phyloP scores from a whole-genome alignment of 768 basidiomycete genomes.

The Phaeotremella skinneri region DNA sequence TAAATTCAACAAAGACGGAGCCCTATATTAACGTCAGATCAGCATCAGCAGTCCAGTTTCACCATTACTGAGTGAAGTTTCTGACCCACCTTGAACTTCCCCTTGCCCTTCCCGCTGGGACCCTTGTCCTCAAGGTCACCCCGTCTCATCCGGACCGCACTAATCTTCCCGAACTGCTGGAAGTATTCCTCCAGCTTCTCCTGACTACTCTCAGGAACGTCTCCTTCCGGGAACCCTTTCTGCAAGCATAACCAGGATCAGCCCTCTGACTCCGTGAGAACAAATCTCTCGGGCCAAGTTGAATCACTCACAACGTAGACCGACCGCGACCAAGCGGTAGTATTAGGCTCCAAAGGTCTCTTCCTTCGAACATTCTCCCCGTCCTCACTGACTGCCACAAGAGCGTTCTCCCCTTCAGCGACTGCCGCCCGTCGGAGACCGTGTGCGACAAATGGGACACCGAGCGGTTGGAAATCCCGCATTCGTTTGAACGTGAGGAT shows the following conservation, averaged over 20 bases:
- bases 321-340: conserved; percentile 75
- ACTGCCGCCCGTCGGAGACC: conserved; percentile 58
- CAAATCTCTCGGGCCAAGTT: conserved; percentile 2
- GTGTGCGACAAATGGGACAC: conserved; percentile 66
- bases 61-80: background rate
- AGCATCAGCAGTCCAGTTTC: conserved; percentile 1
- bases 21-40: conserved; percentile 57
- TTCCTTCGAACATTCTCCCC: conserved; percentile 70
- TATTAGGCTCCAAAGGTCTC: conserved; percentile 73
- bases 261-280: background rate
- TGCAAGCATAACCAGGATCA: conserved; percentile 46
- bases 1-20: conserved; percentile 90
- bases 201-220: conserved; percentile 62
- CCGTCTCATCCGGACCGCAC: conserved; percentile 83
- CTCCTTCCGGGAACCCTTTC: conserved; percentile 84
- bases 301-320: conserved; percentile 74
- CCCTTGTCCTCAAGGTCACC: conserved; percentile 59
- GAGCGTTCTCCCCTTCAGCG: conserved; percentile 49
- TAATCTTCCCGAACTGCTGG: conserved; percentile 68
- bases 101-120: conserved; percentile 55
- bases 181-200: conserved; percentile 75
- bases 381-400: conserved; percentile 72
- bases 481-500: conserved; percentile 94
- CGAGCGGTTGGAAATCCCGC: conserved; percentile 65
- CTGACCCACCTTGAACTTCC: conserved; percentile 70